Percentiles rank a stretch among this genome's conserved stretches.
These are phyloP conservation scores for Fallopia convolvulus DNA, from an alignment of 148 eudicot species.

Conservation along the genomic window DNA sequence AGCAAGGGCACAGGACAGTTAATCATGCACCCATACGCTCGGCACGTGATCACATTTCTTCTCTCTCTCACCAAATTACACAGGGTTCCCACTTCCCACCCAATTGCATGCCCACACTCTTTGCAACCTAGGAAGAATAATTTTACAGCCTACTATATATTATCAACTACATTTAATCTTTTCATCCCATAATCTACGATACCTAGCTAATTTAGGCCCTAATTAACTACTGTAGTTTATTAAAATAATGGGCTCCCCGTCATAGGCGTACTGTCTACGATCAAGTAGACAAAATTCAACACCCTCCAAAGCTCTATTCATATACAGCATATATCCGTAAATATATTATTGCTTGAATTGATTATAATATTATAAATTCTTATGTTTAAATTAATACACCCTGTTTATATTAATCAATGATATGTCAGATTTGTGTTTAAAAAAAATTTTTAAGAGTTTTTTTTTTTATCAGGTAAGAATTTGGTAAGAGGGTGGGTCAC, in stretches of 20 bases:
- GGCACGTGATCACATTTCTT: slow-evolving; percentile 26
- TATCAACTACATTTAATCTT: background rate
- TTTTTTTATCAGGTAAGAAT: too few relatives aligned
- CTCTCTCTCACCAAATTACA: slow-evolving; percentile 5
- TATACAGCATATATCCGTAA: too few relatives aligned
- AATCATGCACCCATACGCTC: slow-evolving; percentile 22
- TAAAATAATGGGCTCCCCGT: background rate
- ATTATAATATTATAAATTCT: too few relatives aligned
- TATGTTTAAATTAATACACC: too few relatives aligned
- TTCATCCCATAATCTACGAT: background rate
- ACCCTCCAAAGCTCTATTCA: background rate
- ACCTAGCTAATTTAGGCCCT: background rate
- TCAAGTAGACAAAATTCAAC: slow-evolving; percentile 7
- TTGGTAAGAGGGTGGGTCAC: too few relatives aligned
- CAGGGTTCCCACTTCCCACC: slow-evolving; percentile 5
- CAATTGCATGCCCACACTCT: slow-evolving; percentile 15
- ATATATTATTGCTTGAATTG: too few relatives aligned
- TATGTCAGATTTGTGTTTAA: too few relatives aligned
- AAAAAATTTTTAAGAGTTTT: too few relatives aligned
- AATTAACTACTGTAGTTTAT: background rate
- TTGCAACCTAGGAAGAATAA: slow-evolving; percentile 29
- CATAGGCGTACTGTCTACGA: slow-evolving; percentile 10
- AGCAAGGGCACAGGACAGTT: slow-evolving; percentile 7
- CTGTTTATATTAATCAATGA: too few relatives aligned
- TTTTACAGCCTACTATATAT: slow-evolving; percentile 5